Evolutionary conservation across 2,329 filamentous ascomycete species (phyloP), one percentile per base, ranked within the genome.

Genomic region (Penicillium sp.): DNA sequence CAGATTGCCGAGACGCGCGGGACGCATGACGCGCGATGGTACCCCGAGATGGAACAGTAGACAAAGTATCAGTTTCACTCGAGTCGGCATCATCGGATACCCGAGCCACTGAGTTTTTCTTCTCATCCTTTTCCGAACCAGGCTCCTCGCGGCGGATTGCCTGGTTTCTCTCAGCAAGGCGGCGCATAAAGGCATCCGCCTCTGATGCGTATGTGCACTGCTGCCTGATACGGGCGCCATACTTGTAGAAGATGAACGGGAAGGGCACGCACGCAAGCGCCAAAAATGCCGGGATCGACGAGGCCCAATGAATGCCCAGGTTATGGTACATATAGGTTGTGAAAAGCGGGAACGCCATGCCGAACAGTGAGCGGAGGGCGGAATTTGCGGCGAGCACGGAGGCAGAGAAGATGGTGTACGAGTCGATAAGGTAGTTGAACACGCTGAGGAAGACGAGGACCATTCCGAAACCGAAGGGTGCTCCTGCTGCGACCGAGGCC

Each of bases 181-280:
- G 72, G 57, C 63, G 71, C 66, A 75, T 70, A 57, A 75, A 75
- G 6, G 69, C 71, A 11, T 72, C 70, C 8, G 68, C 70, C 52
- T 70, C 62, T 23, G 68, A 64, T 21, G 65, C 62, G 50, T 66
- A 67, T 57, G 65, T 64, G 57, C 65, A 67, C 36, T 60, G 59
- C 60, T 46, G 11, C 23, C 44, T 33, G 13, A 47, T 55, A 36
- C 65, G 62, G 5, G 59, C 49, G n/a, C 65, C 65, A 36, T 68
- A 68, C 55, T 67, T 67, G 55, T 68, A 68, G 60, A 68, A 68
- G 29, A 68, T 47, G 60, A 68, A 68, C 2, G 65, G 65, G 60
- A 68, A 68, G 2, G 65, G 65, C 36, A 67, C 53, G 29, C 65
- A 68, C 15, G 65, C 65, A 10, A 68, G 63, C 8, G 65, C 63